Base-by-base conservation (phyloP, 2,329 filamentous ascomycete genomes). In the Ophiostoma piceae region DNA sequence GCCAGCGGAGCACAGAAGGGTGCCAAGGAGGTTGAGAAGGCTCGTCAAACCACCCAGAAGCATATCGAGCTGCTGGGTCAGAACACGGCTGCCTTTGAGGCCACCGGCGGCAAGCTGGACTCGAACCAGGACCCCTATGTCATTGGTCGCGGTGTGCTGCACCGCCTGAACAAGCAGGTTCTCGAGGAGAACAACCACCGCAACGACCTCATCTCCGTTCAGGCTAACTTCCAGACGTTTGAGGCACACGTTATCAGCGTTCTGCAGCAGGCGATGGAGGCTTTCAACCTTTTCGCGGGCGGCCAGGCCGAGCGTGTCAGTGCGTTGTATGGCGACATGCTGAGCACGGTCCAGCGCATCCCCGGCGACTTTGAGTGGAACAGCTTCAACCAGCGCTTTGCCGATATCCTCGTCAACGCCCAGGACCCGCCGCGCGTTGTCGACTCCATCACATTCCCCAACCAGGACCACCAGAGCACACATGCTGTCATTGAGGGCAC, bases 131-230 rank as follows among this genome's bases (percentile, higher is more conserved):
- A 99, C 78, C 95, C 95, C 4, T 99, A 98, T 77, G 85, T 98
- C 70, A 79, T 98, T 65, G 87, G 90, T 75, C 89, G 94, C 41
- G 91, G 92, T 71, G 88, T 97, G 71, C 81, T 92, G 73, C 87
- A 97, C 81, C 89, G 93, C 62, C 84, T 99, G 69, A 89, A 92
- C 84, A 94, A 91, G 82, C 95, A 99, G 82, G 87, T 98, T 47
- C 83, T 92, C 66, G 92, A 97, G 77, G 95, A 99, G 83, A 99
- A 99, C 84, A 96, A 94, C 83, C 94, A 96, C 81, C 88, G 90
- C 73, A 92, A 96, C 77, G 95, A 99, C 77, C 85, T 98, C 70
- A 85, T 99, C 72, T 86, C 90, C 11, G 91, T 97, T n/a, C 95
- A 99, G 80, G 89, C 90, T 81, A 92, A 92, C 78, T 97, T 98